Evolutionary conservation across 768 basidiomycete genomes (phyloP).

Genomic region (Hygrophoropsis aurantiaca): DNA sequence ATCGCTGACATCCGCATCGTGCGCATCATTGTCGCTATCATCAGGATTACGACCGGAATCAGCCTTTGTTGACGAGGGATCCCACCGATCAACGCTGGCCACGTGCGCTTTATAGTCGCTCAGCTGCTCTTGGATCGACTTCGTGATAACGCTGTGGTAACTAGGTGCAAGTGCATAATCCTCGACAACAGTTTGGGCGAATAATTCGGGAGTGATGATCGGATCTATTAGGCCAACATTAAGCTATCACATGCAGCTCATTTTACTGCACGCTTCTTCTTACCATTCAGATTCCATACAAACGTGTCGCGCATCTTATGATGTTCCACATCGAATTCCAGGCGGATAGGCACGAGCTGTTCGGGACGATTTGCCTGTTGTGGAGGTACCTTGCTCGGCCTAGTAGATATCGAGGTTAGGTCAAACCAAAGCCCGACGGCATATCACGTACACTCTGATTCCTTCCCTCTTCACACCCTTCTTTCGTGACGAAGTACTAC

Average conservation of each 20-base stretch:
- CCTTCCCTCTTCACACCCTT: constrained; percentile 65
- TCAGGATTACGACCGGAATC: constrained; percentile 20
- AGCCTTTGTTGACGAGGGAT: constrained; percentile 18
- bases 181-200: constrained; percentile 88
- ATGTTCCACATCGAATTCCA: constrained; percentile 95
- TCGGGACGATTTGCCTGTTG: constrained; percentile 68
- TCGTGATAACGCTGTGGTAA: constrained; percentile 68
- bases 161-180: constrained; percentile 77
- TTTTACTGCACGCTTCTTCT: constrained; percentile 20
- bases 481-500: constrained; percentile 36
- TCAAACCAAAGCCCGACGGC: constrained; percentile 2
- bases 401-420: constrained; percentile 26
- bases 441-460: constrained; percentile 67
- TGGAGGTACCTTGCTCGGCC: constrained; percentile 58
- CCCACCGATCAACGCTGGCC: constrained; percentile 48
- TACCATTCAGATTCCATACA: constrained; percentile 95
- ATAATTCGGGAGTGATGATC: constrained; percentile 83
- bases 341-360: constrained; percentile 88
- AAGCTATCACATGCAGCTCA: neutral
- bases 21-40: constrained; percentile 29
- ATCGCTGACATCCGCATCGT: constrained; percentile 16
- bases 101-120: constrained; percentile 75
- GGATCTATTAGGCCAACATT: constrained; percentile 55
- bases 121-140: constrained; percentile 87
- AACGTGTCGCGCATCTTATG: constrained; percentile 95